Evolutionary conservation across 495 filamentous ascomycete species (phyloP).

Genomic region (Penicillium angulare): DNA sequence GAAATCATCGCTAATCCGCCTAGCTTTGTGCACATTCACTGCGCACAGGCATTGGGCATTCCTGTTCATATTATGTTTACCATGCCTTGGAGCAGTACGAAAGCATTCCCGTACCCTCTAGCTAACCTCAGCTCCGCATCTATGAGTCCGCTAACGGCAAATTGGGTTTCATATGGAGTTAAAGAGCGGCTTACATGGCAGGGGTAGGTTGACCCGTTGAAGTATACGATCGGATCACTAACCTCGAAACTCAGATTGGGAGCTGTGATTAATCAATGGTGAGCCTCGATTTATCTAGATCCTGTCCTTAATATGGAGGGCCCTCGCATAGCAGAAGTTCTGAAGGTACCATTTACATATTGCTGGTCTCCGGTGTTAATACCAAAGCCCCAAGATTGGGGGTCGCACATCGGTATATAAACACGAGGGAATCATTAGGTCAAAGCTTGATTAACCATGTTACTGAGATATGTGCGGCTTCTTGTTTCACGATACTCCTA

Average conservation of each 20-base stretch:
- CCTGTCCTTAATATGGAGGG: slow-evolving; percentile 4
- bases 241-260: slow-evolving; percentile 7
- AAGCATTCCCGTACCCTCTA: slow-evolving; percentile 50
- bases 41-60: slow-evolving; percentile 70
- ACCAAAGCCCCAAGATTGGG: slow-evolving; percentile 13
- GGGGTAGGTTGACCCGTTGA: slow-evolving; percentile 1
- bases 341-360: slow-evolving; percentile 15
- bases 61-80: slow-evolving; percentile 81
- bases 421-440: too few species aligned
- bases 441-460: too few species aligned
- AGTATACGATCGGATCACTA: not conserved
- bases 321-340: not conserved
- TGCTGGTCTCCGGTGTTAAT: slow-evolving; percentile 15
- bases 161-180: slow-evolving; percentile 67
- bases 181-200: slow-evolving; percentile 75
- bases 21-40: slow-evolving; percentile 78
- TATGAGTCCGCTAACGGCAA: slow-evolving; percentile 49
- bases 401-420: slow-evolving; percentile 4
- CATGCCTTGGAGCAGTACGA: slow-evolving; percentile 57
- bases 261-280: slow-evolving; percentile 12
- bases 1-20: slow-evolving; percentile 81
- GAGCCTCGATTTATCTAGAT: slow-evolving; percentile 5
- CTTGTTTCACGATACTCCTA: slow-evolving; percentile 48
- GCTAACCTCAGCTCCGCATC: slow-evolving; percentile 50
- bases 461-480: slow-evolving; percentile 57